Evolutionary conservation across 1,139 yeast species (phyloP), one percentile per base, ranked within the genome.

Genomic region (Eremothecium gossypii): DNA sequence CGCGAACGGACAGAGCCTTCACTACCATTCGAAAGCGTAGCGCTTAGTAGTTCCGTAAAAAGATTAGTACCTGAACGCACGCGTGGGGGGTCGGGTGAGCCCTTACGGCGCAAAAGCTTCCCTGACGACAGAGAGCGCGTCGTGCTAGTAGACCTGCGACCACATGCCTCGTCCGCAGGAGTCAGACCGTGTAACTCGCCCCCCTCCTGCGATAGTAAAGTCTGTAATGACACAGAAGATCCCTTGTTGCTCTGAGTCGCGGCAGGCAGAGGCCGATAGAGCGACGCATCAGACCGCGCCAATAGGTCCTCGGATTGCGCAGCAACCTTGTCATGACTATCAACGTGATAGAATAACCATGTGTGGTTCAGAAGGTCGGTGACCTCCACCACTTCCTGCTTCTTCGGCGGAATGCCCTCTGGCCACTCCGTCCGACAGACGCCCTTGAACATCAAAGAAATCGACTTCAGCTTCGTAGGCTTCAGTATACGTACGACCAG

Each of bases 351-450:
- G 60, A 91, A 87, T 1, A 95, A 94, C 98, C 98, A 91, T 4
- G 85, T 79, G 58, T 91, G 97, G 43, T 76, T 74, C 30, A 85
- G 72, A 10, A 89, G 61, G 45, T 77, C 83, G 48, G 74, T 76
- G 23, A 72, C 61, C 55, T 91, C 98, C 27, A 63, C 60, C 47
- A 76, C 79, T 20, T 77, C 81, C 23, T 69, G 68, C 54, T 78
- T 77, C 57, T 83, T 85, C 0, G 97, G 96, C 0, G 98, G 98
- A 26, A 89, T 87, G 1, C 96, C 98, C 56, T 93, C 98, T 2
- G 97, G 98, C 97, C 98, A 91, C 50, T 91, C 96, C 0, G 98
- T 91, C 49, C 84, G 69, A 36, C 85, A 76, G 1, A 65, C 61
- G 1, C 97, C 98, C 48, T 74, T 73, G 57, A 91, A 81, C 2